Evolutionary conservation across 257 asterid species (phyloP), one percentile per base, ranked within the genome.

Genomic region (Parsonsia alboflavescens): DNA sequence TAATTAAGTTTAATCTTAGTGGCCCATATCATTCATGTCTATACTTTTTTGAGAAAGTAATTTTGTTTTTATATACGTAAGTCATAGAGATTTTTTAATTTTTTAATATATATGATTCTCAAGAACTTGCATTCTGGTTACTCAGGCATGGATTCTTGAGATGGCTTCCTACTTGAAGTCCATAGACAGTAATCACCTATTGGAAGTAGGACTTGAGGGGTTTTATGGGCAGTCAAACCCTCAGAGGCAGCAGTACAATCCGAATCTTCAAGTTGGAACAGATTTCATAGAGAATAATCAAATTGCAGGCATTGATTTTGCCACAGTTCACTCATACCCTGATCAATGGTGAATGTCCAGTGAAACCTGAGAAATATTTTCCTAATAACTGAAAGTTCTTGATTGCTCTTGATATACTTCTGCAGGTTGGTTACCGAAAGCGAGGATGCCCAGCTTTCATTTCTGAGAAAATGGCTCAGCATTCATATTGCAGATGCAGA

Each of bases 201-300:
- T 89, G 28, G 93, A 88, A 82, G 87, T 76, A 8, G 96, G 96
- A 39, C 80, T 89, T 1, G 97, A 91, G 72, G 97, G 96, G 10
- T 88, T 91, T 61, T 88, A 89, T 54, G 94, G 92, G 8, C 62
- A 48, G 72, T 73, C 90, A 7, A 73, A 83, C 26, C 39, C 81
- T 33, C 67, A 80, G 16, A 83, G 79, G 73, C 85, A 72, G 77
- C 71, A 68, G 42, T 33, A 56, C 33, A 87, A 82, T 76, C 89
- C 87, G 19, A 48, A 77, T 45, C 80, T 83, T 41, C 83, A 86
- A 68, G 77, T 78, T 4, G 97, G 97, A 50, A 88, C 91, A 2
- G 96, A 91, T 78, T 88, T 88, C 83, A 68, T 88, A 57, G 76
- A 74, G 63, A 89, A 89, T 76, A 88, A 89, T 77, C 93, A 79